Conservation (phyloP, 225 moss, liverwort and hornwort genomes). For the Neckera pumila region DNA sequence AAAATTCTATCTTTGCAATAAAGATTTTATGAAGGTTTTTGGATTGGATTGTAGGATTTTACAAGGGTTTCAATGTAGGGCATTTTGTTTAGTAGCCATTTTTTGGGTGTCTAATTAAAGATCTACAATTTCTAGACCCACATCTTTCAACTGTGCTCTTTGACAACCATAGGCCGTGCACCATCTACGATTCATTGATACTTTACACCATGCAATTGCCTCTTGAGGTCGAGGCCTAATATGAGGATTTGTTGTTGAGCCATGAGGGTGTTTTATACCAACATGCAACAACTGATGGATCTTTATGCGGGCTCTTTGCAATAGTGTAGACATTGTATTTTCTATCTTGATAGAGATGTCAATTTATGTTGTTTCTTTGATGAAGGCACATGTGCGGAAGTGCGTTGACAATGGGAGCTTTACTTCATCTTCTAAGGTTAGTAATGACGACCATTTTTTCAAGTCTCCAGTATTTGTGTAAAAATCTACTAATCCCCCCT, state of each 20-base stretch:
- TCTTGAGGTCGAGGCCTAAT: rapidly evolving
- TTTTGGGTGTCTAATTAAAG: rapidly evolving
- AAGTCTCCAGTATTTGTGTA: background rate
- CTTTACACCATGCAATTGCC: rapidly evolving
- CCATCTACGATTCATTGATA: background rate
- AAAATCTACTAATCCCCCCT: background rate
- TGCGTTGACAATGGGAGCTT: rapidly evolving
- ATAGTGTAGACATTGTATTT: rapidly evolving
- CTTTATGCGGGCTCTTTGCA: rapidly evolving
- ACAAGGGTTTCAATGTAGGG: rapidly evolving
- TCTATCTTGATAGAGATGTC: rapidly evolving
- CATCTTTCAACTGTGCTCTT: background rate
- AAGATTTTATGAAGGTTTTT: background rate
- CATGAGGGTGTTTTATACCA: background rate
- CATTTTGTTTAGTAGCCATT: background rate
- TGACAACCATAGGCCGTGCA: rapidly evolving
- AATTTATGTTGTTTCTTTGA: rapidly evolving
- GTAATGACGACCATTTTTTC: background rate
- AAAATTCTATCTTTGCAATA: no score
- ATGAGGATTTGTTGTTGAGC: background rate
- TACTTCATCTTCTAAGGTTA: rapidly evolving
- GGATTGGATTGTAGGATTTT: background rate
- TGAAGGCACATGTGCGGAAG: rapidly evolving
- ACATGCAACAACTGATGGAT: rapidly evolving
- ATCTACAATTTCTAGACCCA: background rate